A percentile compares a stretch with the other conserved stretches of the same genome.
Evolutionary conservation across 306 rosid species (phyloP).

Genomic region (Ormosia emarginata): DNA sequence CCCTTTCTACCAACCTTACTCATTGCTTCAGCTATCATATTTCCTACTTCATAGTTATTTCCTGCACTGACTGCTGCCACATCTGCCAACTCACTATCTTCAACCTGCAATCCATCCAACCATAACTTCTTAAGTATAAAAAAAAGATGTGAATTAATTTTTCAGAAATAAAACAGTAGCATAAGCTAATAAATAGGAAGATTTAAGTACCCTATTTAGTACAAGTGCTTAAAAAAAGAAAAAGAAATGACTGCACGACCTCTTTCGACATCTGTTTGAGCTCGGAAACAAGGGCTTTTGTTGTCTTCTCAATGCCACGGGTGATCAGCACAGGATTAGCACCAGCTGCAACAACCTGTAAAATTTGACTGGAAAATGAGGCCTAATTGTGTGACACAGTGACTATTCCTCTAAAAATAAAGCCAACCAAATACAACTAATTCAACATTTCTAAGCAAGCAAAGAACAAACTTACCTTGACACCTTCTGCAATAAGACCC

Average conservation of each 20-base stretch:
- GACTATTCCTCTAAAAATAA: not conserved
- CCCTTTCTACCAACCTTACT: conserved; percentile 95
- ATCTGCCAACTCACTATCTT: conserved; percentile 94
- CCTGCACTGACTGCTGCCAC: conserved; percentile 99
- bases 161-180: not conserved
- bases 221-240: not conserved
- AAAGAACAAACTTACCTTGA: conserved; percentile 70
- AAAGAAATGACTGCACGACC: conserved; percentile 33
- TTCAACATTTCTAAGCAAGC: not conserved
- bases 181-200: not conserved
- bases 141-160: not conserved
- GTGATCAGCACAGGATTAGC: conserved; percentile 97
- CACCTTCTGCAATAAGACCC: conserved; percentile 98
- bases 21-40: conserved; percentile 98
- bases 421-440: not conserved
- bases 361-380: not conserved
- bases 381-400: not conserved
- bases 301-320: conserved; percentile 94
- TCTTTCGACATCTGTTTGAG: conserved; percentile 84
- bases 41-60: conserved; percentile 87
- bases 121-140: not conserved
- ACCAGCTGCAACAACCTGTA: conserved; percentile 97
- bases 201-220: not conserved
- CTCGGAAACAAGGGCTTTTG: conserved; percentile 74
- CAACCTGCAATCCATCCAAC: conserved; percentile 63